phyloP scores from a whole-genome alignment of 306 rosid genomes.

The Lathyrus aphaca region DNA sequence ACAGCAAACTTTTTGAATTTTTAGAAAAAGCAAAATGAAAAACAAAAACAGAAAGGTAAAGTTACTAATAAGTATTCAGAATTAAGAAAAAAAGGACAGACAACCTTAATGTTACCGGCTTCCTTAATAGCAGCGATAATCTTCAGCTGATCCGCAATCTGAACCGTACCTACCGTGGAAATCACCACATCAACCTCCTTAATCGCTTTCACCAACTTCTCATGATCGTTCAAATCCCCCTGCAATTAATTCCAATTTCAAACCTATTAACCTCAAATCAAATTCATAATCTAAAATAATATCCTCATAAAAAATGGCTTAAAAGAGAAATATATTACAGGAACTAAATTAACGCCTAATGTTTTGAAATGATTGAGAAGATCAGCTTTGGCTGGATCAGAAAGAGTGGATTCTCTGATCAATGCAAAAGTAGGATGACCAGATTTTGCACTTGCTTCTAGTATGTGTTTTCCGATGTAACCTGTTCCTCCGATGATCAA shows the following conservation, averaged over 20 bases:
- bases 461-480: constrained; percentile 74
- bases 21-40: no score
- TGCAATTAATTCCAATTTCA: constrained; percentile 26
- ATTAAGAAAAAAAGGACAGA: background rate
- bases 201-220: constrained; percentile 69
- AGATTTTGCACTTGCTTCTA: constrained; percentile 77
- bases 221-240: constrained; percentile 85
- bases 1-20: no score
- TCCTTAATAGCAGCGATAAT: constrained; percentile 87
- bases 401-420: constrained; percentile 64
- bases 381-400: constrained; percentile 65
- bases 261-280: background rate
- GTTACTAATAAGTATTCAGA: no score
- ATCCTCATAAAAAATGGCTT: background rate
- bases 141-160: constrained; percentile 73
- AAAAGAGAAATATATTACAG: constrained; percentile 37
- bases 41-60: no score
- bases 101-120: constrained; percentile 83
- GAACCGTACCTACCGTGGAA: constrained; percentile 66
- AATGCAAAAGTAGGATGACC: constrained; percentile 81
- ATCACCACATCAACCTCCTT: constrained; percentile 89
- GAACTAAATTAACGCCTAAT: constrained; percentile 63
- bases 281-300: background rate
- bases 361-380: constrained; percentile 57
- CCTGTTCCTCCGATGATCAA: constrained; percentile 94